Evolutionary conservation across 345 rosid species (phyloP).

Genomic region (Rhizophora mangle): DNA sequence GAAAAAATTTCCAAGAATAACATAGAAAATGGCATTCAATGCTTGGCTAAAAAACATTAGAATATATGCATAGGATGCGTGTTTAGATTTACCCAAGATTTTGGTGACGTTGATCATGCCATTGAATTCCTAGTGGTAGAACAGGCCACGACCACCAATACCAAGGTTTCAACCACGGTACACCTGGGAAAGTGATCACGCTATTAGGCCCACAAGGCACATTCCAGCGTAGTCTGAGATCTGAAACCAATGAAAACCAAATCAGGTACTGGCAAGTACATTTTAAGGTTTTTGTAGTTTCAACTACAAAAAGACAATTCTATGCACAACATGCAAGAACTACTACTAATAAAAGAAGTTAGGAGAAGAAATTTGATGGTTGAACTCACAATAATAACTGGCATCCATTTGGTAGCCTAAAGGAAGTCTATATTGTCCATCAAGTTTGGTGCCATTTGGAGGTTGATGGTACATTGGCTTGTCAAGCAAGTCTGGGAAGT

Average conservation of each 20-base stretch:
- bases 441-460: constrained; percentile 45
- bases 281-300: neutral
- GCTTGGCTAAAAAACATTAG: neutral
- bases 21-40: neutral
- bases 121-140: constrained; percentile 71
- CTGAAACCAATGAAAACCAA: constrained; percentile 29
- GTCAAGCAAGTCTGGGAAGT: constrained; percentile 79
- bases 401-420: constrained; percentile 99
- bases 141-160: constrained; percentile 99
- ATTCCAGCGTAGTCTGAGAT: constrained; percentile 80
- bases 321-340: neutral
- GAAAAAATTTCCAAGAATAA: neutral
- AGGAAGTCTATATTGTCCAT: constrained; percentile 82
- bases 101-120: constrained; percentile 77
- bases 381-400: constrained; percentile 70
- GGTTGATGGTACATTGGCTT: constrained; percentile 74
- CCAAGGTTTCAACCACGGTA: constrained; percentile 96
- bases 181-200: constrained; percentile 94
- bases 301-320: neutral
- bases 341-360: neutral
- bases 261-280: neutral
- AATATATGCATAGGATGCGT: neutral
- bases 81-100: constrained; percentile 55
- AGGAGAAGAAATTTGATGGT: neutral
- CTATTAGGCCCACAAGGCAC: constrained; percentile 95